Conservation (phyloP, 1,284 basidiomycete genomes). For the Coriolopsis trogii region DNA sequence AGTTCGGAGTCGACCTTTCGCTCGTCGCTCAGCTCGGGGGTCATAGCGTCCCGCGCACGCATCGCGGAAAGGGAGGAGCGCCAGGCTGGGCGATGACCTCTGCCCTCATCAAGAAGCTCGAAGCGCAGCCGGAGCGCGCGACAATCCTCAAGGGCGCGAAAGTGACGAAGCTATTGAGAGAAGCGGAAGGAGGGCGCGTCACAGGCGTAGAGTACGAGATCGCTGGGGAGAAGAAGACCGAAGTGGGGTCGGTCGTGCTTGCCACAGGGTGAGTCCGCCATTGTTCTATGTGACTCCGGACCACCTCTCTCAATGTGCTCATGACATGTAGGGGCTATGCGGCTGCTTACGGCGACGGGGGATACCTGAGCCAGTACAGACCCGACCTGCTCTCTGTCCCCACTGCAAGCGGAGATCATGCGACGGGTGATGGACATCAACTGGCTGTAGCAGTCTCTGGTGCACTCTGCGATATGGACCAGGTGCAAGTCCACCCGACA, state of each 20-base stretch:
- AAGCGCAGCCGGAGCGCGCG: slow-evolving; percentile 90
- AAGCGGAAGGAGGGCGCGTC: slow-evolving; percentile 75
- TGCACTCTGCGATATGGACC: slow-evolving; percentile 92
- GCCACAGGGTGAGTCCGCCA: slow-evolving; percentile 62
- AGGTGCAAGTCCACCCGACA: slow-evolving; percentile 96
- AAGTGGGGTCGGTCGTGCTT: slow-evolving; percentile 89
- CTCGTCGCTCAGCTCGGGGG: slow-evolving; percentile 96
- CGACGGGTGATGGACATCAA: slow-evolving; percentile 95
- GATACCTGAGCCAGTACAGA: slow-evolving; percentile 87
- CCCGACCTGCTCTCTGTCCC: slow-evolving; percentile 92
- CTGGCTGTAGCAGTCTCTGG: slow-evolving; percentile 86
- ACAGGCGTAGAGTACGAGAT: slow-evolving; percentile 86
- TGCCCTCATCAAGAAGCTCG: slow-evolving; percentile 90
- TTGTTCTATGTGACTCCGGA: neutral
- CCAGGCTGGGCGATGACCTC: slow-evolving; percentile 97
- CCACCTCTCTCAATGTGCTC: neutral
- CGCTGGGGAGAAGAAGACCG: slow-evolving; percentile 80
- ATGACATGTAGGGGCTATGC: slow-evolving; percentile 75
- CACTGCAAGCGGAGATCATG: slow-evolving; percentile 95
- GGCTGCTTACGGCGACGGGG: slow-evolving; percentile 88
- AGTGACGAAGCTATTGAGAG: slow-evolving; percentile 82
- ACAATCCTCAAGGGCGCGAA: slow-evolving; percentile 93
- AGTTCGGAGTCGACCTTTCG: slow-evolving; percentile 90
- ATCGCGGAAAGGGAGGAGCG: slow-evolving; percentile 92
- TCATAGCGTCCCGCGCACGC: slow-evolving; percentile 92